These are phyloP conservation scores for Phytopythium montanum DNA, from an alignment of 352 stramenopile species.

Conservation along the genomic window DNA sequence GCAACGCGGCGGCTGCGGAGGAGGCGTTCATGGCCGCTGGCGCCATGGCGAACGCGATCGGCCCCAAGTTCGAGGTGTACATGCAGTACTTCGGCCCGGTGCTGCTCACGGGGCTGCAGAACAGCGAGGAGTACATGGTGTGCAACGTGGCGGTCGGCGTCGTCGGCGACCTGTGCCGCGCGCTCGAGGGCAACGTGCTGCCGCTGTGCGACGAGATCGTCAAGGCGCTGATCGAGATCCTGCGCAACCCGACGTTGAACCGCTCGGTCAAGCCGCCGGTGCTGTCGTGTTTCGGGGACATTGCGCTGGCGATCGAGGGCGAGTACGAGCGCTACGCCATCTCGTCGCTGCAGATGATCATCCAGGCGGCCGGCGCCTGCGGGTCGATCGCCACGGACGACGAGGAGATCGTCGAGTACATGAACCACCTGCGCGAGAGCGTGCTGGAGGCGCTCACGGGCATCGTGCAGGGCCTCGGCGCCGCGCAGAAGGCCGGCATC, in stretches of 20 bases:
- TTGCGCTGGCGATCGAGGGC: slow-evolving; percentile 94
- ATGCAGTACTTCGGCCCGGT: slow-evolving; percentile 93
- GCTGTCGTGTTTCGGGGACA: slow-evolving; percentile 96
- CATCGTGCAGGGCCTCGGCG: slow-evolving; percentile 94
- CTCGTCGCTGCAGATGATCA: slow-evolving; percentile 80
- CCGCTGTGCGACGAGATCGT: slow-evolving; percentile 95
- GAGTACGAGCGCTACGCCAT: slow-evolving; percentile 89
- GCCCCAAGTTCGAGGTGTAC: slow-evolving; percentile 94
- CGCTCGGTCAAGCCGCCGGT: slow-evolving; percentile 96
- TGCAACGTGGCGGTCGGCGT: slow-evolving; percentile 95
- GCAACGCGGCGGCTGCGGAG: slow-evolving; percentile 92
- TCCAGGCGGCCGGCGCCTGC: slow-evolving; percentile 86
- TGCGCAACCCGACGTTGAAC: slow-evolving; percentile 93
- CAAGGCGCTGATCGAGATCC: slow-evolving; percentile 90
- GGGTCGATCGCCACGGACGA: slow-evolving; percentile 89
- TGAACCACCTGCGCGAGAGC: slow-evolving; percentile 94
- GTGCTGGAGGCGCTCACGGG: slow-evolving; percentile 97
- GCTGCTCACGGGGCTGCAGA: slow-evolving; percentile 90
- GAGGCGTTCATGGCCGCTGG: slow-evolving; percentile 96
- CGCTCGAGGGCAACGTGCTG: slow-evolving; percentile 89
- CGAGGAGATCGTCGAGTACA: slow-evolving; percentile 98
- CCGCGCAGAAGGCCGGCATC: slow-evolving; percentile 83
- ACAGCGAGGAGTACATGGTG: slow-evolving; percentile 96
- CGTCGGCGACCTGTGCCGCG: slow-evolving; percentile 94
- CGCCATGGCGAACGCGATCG: slow-evolving; percentile 91